phyloP scores from a whole-genome alignment of 139 green algal species.

The Astrephomene gubernaculifera region DNA sequence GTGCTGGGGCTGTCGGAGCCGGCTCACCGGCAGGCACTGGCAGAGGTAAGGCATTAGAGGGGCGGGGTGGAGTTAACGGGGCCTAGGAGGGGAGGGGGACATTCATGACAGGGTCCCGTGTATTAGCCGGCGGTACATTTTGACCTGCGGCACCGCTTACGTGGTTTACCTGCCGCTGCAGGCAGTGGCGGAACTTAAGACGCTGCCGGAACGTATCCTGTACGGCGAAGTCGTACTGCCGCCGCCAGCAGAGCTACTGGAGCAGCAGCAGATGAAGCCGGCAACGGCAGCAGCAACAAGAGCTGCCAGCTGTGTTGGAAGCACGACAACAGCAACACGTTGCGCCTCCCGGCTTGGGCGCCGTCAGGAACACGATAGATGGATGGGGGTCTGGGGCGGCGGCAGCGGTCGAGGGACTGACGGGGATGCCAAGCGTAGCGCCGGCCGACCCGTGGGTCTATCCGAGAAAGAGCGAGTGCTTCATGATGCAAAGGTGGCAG shows the following conservation, averaged over 20 bases:
- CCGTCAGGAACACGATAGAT: not conserved
- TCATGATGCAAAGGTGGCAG: not conserved
- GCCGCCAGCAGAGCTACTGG: slow-evolving; percentile 15
- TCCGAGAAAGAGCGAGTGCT: slow-evolving; percentile 10
- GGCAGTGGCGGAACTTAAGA: slow-evolving; percentile 7
- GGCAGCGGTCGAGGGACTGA: not conserved
- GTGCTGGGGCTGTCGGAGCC: not conserved
- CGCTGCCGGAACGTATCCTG: slow-evolving; percentile 19
- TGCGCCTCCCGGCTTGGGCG: not conserved
- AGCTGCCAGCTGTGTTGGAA: too few species aligned
- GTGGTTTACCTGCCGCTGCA: not conserved
- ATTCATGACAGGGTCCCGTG: too few species aligned
- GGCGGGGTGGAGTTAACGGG: too few species aligned
- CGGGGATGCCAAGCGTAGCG: too few species aligned
- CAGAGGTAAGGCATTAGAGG: too few species aligned
- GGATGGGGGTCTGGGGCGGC: not conserved
- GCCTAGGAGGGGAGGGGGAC: too few species aligned
- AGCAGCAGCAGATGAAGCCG: not conserved
- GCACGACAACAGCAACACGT: too few species aligned
- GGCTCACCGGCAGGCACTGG: not conserved
- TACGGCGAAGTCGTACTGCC: slow-evolving; percentile 24
- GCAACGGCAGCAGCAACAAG: not conserved
- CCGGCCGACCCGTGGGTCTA: not conserved
- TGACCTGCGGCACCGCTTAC: not conserved
- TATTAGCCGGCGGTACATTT: too few species aligned